These are phyloP conservation scores for Lachnellula subtilissima DNA, from an alignment of 2,329 filamentous ascomycete species.

Conservation along the genomic window DNA sequence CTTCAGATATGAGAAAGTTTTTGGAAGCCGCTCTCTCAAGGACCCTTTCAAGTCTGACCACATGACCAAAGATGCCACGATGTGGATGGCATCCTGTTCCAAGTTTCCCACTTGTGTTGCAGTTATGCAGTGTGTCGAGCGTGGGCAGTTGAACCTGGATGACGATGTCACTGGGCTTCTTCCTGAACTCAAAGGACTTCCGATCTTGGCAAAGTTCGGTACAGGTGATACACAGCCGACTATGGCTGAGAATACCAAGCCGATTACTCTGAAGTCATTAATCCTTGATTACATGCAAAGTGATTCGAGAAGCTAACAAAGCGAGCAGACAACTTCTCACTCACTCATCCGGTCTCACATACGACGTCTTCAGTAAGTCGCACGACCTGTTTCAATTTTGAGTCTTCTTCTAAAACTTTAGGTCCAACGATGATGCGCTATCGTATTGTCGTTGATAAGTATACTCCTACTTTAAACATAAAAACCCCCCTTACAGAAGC, in stretches of 20 bases:
- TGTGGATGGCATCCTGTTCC: constrained; percentile 55
- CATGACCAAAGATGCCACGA: constrained; percentile 57
- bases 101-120: constrained; percentile 50
- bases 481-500: background rate
- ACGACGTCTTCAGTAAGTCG: constrained; percentile 22
- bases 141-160: constrained; percentile 44
- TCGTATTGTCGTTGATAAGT: background rate
- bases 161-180: constrained; percentile 32
- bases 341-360: constrained; percentile 24
- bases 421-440: constrained; percentile 14
- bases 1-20: constrained; percentile 34
- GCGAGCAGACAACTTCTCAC: constrained; percentile 24
- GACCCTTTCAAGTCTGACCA: constrained; percentile 47
- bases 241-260: constrained; percentile 17
- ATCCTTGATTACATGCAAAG: background rate
- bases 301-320: background rate
- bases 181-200: constrained; percentile 24
- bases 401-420: background rate
- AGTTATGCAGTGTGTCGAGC: constrained; percentile 54
- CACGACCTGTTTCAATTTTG: background rate
- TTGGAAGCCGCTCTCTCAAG: constrained; percentile 39
- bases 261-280: constrained; percentile 28
- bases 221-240: constrained; percentile 16
- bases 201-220: constrained; percentile 27
- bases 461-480: background rate